Evolutionary conservation across 805 yeast genomes (phyloP).

Genomic region (Candida corydali): DNA sequence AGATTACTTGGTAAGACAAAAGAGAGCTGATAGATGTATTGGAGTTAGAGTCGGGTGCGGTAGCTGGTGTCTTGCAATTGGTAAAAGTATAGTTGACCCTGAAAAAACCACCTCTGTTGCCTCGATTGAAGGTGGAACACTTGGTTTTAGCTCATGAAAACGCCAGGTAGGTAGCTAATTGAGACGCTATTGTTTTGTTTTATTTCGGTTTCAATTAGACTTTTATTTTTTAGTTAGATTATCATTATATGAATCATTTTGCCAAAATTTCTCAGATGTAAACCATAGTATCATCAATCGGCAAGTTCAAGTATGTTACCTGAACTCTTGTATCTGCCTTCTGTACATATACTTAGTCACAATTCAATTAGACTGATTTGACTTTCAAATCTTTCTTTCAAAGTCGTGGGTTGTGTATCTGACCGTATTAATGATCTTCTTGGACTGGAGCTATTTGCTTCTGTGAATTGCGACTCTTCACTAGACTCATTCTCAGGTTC

Average conservation of each 20-base stretch:
- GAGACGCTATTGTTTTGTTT: too few species aligned
- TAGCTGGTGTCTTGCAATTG: background rate
- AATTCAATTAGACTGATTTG: too few species aligned
- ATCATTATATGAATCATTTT: too few species aligned
- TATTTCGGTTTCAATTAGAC: too few species aligned
- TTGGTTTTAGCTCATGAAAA: background rate
- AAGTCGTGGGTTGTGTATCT: conserved; percentile 25
- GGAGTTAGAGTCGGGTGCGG: background rate
- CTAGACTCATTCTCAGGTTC: conserved; percentile 11
- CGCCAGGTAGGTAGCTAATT: too few species aligned
- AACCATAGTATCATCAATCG: too few species aligned
- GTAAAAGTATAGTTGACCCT: background rate
- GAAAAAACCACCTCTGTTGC: background rate
- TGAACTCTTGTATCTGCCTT: too few species aligned
- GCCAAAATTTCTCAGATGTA: too few species aligned
- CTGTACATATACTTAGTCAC: too few species aligned
- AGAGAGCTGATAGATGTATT: background rate
- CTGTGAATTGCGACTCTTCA: background rate
- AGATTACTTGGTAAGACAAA: background rate
- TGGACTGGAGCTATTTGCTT: conserved; percentile 4
- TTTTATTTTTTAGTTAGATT: too few species aligned
- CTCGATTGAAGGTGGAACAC: background rate
- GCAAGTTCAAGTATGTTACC: too few species aligned
- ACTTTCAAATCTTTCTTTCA: conserved; percentile 20
- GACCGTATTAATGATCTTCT: conserved; percentile 18